Conservation (phyloP, 2,329 filamentous ascomycete genomes). For the Stemphylium lycopersici region DNA sequence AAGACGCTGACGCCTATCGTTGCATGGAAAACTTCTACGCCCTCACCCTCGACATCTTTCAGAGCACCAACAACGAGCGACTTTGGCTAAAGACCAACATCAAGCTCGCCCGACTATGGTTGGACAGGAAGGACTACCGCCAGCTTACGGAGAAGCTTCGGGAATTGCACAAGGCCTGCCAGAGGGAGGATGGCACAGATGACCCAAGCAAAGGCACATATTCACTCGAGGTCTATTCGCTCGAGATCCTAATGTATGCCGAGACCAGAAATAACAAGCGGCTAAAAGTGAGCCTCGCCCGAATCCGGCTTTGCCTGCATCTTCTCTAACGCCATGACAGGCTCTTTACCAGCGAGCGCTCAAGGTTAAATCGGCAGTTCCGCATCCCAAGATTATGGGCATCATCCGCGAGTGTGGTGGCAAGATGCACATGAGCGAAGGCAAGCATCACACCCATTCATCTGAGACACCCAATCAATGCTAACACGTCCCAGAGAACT, state of each 20-base stretch:
- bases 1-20: slow-evolving; percentile 71
- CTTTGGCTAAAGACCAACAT: slow-evolving; percentile 98
- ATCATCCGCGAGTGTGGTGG: slow-evolving; percentile 98
- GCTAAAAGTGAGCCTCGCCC: slow-evolving; percentile 66
- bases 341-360: slow-evolving; percentile 89
- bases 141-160: slow-evolving; percentile 81
- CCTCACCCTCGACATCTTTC: slow-evolving; percentile 89
- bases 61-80: slow-evolving; percentile 95
- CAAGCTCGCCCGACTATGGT: slow-evolving; percentile 88
- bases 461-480: slow-evolving; percentile 19
- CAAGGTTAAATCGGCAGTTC: slow-evolving; percentile 92
- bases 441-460: slow-evolving; percentile 38
- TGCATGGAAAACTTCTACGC: slow-evolving; percentile 97
- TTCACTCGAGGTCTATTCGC: slow-evolving; percentile 90
- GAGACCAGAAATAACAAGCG: slow-evolving; percentile 98
- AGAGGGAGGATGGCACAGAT: slow-evolving; percentile 82
- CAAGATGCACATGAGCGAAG: slow-evolving; percentile 99
- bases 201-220: slow-evolving; percentile 97
- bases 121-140: slow-evolving; percentile 88
- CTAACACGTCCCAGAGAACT: slow-evolving; percentile 71
- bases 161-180: slow-evolving; percentile 88
- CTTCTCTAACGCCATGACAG: slow-evolving; percentile 43
- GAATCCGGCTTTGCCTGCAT: slow-evolving; percentile 27
- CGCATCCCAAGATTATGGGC: slow-evolving; percentile 98
- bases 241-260: slow-evolving; percentile 98